Base-by-base conservation (phyloP, 2,329 filamentous ascomycete genomes). In the Beauveria pseudobassiana region DNA sequence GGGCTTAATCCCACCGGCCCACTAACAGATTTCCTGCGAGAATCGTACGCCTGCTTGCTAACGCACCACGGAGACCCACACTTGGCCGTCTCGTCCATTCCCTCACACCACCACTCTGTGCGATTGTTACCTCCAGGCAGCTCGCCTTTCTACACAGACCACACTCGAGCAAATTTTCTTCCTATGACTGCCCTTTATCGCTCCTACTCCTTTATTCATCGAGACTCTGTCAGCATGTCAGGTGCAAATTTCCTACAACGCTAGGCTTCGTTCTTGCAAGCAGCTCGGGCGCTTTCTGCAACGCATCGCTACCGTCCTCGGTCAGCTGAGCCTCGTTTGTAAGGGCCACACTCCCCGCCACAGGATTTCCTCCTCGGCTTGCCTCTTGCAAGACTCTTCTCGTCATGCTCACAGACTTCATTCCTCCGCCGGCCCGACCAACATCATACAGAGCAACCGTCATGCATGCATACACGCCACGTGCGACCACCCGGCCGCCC, bases 301-400 rank as follows among this genome's bases (percentile, higher is more conserved):
- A 28, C 34, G 34, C 38, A 40, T 54, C 34, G 51, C 20, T 38
- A 46, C 40, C 40, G 42, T 55, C 40, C 34, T 38, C 20, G 28
- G 55, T 50, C 55, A 58, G 30, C 55, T 58, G 40, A 58, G 55
- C 55, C 45, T 58, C 20, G 55, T 40, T 58, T 58, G 45, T 38
- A 34, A n/a, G 24, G 43, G 30, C 55, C 20, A 24, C 18, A 8
- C 20, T 42, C 3, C 24, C 24, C 52, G 30, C 51, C 34, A 22
- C 26, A 8, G 38, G 6, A 20, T 42, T 28, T 8, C 8, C 14
- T 18, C 16, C 28, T 14, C 20, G 4, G 12, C 43, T 57, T 48
- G 22, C 54, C 26, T 46, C 54, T 34, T 12, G 26, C 54, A 57
- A 18, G 20, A 43, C 5, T 18, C 3, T 18, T 5, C 12, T 38